These are phyloP conservation scores for Termitomyces bulborhizus DNA, from an alignment of 768 basidiomycete species.

Conservation along the genomic window DNA sequence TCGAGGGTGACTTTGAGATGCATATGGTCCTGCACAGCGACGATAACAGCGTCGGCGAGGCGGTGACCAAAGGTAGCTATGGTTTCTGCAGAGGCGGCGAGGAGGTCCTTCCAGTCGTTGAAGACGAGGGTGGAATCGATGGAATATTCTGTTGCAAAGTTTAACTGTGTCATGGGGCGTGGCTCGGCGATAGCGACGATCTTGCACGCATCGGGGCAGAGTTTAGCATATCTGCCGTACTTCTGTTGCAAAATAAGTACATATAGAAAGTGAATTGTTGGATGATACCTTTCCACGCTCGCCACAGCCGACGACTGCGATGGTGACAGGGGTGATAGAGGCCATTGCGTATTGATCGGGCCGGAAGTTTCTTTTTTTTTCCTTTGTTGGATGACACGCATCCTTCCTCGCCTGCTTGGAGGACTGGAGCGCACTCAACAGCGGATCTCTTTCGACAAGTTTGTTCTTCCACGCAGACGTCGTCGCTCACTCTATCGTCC, in stretches of 20 bases:
- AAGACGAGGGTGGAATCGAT: constrained; percentile 71
- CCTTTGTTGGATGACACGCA: constrained; percentile 48
- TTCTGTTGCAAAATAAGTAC: constrained; percentile 26
- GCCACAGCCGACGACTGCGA: constrained; percentile 80
- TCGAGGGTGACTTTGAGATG: constrained; percentile 70
- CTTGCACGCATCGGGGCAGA: constrained; percentile 57
- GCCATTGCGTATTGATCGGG: background rate
- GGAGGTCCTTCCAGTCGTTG: constrained; percentile 63
- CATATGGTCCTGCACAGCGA: constrained; percentile 77
- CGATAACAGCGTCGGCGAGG: constrained; percentile 76
- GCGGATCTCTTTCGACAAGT: constrained; percentile 18
- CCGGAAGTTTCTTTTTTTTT: too few species aligned
- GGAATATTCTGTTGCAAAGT: constrained; percentile 49
- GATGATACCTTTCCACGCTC: constrained; percentile 63
- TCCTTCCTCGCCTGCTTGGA: constrained; percentile 59
- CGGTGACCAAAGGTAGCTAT: constrained; percentile 58
- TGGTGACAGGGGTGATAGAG: constrained; percentile 34
- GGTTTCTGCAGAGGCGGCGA: constrained; percentile 59
- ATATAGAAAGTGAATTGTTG: too few species aligned
- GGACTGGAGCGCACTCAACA: constrained; percentile 22
- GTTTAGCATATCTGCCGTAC: constrained; percentile 60
- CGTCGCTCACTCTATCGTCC: constrained; percentile 30
- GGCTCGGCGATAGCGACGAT: constrained; percentile 87
- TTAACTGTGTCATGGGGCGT: constrained; percentile 54
- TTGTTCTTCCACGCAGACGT: constrained; percentile 14